Evolutionary conservation across 306 rosid species (phyloP).

Genomic region (Trichosanthes cucumerina): DNA sequence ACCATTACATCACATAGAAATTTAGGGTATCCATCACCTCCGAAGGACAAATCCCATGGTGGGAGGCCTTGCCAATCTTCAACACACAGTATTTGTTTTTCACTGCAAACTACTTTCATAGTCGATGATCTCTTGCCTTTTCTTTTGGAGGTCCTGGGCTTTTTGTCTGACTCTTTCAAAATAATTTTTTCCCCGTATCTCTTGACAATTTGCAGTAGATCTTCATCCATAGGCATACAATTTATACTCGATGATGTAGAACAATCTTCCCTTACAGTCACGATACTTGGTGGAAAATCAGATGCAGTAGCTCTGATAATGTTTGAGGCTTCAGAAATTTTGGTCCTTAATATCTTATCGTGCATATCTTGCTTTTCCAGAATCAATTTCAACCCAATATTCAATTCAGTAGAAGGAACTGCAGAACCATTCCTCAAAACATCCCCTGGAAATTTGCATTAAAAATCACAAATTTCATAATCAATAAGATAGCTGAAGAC

Average conservation of each 20-base stretch:
- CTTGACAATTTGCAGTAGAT: constrained; percentile 45
- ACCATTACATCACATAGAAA: constrained; percentile 94
- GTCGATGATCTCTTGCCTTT: constrained; percentile 43
- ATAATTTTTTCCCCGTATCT: constrained; percentile 50
- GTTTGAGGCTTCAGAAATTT: constrained; percentile 46
- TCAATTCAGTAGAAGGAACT: constrained; percentile 16
- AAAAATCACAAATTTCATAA: background rate
- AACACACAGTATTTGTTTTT: constrained; percentile 30
- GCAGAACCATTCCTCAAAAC: constrained; percentile 13
- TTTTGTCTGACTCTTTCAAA: constrained; percentile 59
- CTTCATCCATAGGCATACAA: constrained; percentile 50
- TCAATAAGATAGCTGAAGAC: background rate
- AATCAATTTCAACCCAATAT: constrained; percentile 65
- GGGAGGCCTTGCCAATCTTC: constrained; percentile 60
- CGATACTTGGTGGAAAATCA: constrained; percentile 29
- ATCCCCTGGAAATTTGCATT: constrained; percentile 35
- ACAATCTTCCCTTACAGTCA: constrained; percentile 23
- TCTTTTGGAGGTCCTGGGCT: constrained; percentile 41
- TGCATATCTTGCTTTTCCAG: constrained; percentile 31
- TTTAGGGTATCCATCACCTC: constrained; percentile 76
- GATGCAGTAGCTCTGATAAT: constrained; percentile 47
- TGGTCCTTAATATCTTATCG: constrained; percentile 36
- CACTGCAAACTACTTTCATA: constrained; percentile 24
- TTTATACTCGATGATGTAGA: constrained; percentile 26
- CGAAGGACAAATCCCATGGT: constrained; percentile 62